These are phyloP conservation scores for Cordia subcordata DNA, from an alignment of 257 asterid species.

Conservation along the genomic window DNA sequence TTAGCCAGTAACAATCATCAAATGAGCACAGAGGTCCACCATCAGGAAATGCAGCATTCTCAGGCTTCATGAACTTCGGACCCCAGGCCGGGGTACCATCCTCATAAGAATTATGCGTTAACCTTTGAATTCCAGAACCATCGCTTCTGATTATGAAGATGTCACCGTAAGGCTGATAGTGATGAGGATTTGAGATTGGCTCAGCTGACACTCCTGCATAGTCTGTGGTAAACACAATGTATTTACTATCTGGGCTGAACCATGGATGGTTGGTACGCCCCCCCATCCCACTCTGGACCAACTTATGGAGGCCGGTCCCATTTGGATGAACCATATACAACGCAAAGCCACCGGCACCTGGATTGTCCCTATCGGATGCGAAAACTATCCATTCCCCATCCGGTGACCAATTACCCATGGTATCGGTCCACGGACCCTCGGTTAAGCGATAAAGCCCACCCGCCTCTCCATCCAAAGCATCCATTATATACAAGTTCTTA, in stretches of 20 bases:
- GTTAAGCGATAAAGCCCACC: slow-evolving; percentile 52
- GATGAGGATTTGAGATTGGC: slow-evolving; percentile 80
- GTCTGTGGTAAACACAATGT: slow-evolving; percentile 71
- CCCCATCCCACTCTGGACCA: slow-evolving; percentile 71
- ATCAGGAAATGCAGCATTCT: slow-evolving; percentile 51
- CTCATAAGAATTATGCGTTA: slow-evolving; percentile 77
- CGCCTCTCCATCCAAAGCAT: slow-evolving; percentile 66
- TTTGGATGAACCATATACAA: slow-evolving; percentile 72
- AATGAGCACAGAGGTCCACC: slow-evolving; percentile 51
- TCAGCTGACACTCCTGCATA: slow-evolving; percentile 90
- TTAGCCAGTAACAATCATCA: slow-evolving; percentile 79
- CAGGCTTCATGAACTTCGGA: slow-evolving; percentile 31
- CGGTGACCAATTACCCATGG: slow-evolving; percentile 95
- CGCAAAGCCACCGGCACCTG: slow-evolving; percentile 75
- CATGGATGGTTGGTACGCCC: slow-evolving; percentile 90
- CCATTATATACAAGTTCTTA: slow-evolving; percentile 85
- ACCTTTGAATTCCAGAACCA: slow-evolving; percentile 51
- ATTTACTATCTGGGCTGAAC: slow-evolving; percentile 75
- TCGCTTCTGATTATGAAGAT: slow-evolving; percentile 61
- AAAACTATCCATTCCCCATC: slow-evolving; percentile 82
- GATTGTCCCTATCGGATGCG: slow-evolving; percentile 74
- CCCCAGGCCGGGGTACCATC: slow-evolving; percentile 92
- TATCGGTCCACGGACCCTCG: slow-evolving; percentile 78
- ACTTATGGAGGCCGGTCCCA: slow-evolving; percentile 70
- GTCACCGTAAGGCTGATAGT: slow-evolving; percentile 86